Conservation (phyloP, 2,329 filamentous ascomycete species). For the Monascus ruber region DNA sequence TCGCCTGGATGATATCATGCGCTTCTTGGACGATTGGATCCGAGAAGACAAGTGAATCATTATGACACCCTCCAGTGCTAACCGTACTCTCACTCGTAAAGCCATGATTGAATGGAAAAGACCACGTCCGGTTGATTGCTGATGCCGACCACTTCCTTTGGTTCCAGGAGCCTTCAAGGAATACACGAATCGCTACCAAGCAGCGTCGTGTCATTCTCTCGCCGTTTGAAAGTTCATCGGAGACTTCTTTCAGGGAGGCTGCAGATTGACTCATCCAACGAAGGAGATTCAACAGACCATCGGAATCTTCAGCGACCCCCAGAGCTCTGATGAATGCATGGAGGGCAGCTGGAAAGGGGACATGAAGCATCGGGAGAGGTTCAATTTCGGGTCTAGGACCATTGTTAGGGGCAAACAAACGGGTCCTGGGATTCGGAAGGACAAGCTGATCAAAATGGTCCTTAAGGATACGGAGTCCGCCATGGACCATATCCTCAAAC, state of each 20-base stretch:
- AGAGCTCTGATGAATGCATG: conserved; percentile 33
- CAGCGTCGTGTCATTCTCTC: conserved; percentile 27
- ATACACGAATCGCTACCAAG: conserved; percentile 29
- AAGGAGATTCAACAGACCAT: conserved; percentile 28
- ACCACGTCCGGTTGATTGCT: conserved; percentile 1
- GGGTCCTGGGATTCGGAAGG: conserved; percentile 4
- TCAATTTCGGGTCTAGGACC: neutral
- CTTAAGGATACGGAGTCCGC: conserved; percentile 23
- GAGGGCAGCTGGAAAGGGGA: conserved; percentile 27
- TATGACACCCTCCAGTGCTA: neutral
- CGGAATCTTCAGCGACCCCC: conserved; percentile 28
- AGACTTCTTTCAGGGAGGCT: conserved; percentile 19
- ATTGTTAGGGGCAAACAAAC: neutral
- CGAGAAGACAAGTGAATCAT: conserved; percentile 10
- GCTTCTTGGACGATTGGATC: conserved; percentile 22
- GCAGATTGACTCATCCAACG: conserved; percentile 31
- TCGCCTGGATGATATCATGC: conserved; percentile 24
- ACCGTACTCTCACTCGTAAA: neutral
- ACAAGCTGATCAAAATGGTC: conserved; percentile 24
- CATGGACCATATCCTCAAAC: conserved; percentile 19
- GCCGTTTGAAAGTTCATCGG: conserved; percentile 27
- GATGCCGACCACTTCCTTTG: neutral
- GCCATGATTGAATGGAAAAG: neutral
- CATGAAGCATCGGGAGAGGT: conserved; percentile 16
- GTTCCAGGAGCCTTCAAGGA: conserved; percentile 25